A percentile compares a stretch with the other conserved stretches of the same genome.
phyloP scores from a whole-genome alignment of 441 rosid genomes.

The Manihot esculenta region DNA sequence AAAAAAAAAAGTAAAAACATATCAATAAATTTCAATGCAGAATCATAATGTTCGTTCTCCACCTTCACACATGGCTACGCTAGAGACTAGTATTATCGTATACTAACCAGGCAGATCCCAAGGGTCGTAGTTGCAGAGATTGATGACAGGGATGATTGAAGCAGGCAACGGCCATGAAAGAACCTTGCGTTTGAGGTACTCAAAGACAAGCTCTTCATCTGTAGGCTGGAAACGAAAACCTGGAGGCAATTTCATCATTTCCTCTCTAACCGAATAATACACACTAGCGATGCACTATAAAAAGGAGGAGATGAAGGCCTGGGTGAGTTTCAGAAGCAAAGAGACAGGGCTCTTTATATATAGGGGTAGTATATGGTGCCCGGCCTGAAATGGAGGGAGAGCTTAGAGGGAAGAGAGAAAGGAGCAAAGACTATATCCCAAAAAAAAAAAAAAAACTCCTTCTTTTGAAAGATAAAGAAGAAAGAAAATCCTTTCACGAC shows the following conservation, averaged over 20 bases:
- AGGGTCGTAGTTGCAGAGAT: constrained; percentile 63
- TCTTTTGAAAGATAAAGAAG: no score
- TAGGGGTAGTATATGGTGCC: neutral
- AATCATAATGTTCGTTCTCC: no score
- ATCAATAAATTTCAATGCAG: no score
- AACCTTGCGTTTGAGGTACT: constrained; percentile 55
- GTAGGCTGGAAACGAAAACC: constrained; percentile 89
- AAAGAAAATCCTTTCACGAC: no score
- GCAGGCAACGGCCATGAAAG: constrained; percentile 55
- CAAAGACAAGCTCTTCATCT: constrained; percentile 73
- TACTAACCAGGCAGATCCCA: constrained; percentile 79
- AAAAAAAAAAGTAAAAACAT: no score
- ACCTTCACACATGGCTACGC: no score
- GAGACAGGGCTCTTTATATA: constrained; percentile 12
- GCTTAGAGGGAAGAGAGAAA: neutral
- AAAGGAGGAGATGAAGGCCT: neutral
- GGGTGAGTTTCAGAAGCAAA: neutral
- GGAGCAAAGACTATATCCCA: no score
- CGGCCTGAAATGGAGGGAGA: neutral
- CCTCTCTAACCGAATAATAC: constrained; percentile 26
- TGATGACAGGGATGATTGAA: constrained; percentile 60
- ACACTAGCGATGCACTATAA: neutral
- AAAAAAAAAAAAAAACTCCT: neutral
- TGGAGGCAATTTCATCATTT: constrained; percentile 51
- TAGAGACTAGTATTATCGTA: no score